phyloP scores from a whole-genome alignment of 1,139 yeast species.

The Candida tropicalis region DNA sequence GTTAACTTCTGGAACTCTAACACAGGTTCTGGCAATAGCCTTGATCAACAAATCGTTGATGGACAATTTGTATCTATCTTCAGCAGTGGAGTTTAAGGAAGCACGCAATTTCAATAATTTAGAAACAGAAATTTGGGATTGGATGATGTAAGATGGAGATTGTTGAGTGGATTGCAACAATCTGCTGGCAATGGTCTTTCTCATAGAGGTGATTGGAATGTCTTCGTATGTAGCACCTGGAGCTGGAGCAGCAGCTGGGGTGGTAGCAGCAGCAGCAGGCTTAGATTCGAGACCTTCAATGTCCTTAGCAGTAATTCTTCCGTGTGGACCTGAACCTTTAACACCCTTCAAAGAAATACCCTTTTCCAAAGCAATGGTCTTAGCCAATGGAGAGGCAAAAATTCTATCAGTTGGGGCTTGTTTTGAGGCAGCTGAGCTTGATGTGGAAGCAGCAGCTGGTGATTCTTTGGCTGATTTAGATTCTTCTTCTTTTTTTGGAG shows the following conservation, averaged over 20 bases:
- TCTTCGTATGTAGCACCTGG: conserved; percentile 66
- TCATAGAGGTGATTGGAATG: conserved; percentile 86
- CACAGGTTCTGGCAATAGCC: conserved; percentile 89
- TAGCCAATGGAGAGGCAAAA: conserved; percentile 94
- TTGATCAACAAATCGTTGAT: conserved; percentile 93
- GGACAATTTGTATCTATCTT: conserved; percentile 88
- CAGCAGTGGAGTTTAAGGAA: conserved; percentile 81
- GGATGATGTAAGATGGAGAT: conserved; percentile 90
- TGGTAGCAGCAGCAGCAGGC: conserved; percentile 39
- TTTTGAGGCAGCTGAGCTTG: conserved; percentile 26
- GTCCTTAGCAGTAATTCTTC: conserved; percentile 90
- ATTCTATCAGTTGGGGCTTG: conserved; percentile 60
- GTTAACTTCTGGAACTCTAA: conserved; percentile 91
- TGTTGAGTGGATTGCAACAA: conserved; percentile 81
- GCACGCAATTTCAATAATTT: conserved; percentile 92
- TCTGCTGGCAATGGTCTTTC: conserved; percentile 91
- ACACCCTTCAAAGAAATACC: conserved; percentile 85
- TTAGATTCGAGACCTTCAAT: conserved; percentile 65
- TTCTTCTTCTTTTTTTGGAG: conserved; percentile 29
- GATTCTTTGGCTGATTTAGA: conserved; percentile 21
- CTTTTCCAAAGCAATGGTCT: conserved; percentile 88
- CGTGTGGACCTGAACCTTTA: conserved; percentile 93
- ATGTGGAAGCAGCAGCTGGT: conserved; percentile 31
- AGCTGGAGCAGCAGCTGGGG: conserved; percentile 45
- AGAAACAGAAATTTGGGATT: conserved; percentile 82